Base-by-base conservation (phyloP, 2,329 filamentous ascomycete genomes). In the Alternaria postmessia region DNA sequence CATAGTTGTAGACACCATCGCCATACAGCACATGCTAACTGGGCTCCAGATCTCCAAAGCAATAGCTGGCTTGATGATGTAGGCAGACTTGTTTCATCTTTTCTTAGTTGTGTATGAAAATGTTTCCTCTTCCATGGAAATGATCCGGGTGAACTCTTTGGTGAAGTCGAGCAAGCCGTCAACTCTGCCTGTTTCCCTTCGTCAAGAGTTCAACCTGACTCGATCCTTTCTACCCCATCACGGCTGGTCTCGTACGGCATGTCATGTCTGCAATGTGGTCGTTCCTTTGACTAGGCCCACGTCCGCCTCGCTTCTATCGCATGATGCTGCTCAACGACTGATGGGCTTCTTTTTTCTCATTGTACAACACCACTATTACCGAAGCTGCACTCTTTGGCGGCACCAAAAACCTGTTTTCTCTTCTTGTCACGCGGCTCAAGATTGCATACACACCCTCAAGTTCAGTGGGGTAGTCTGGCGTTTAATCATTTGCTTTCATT, bases 231-330 rank as follows among this genome's bases (percentile, higher is more conserved):
- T 24, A 32, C 47, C 32, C 28, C 39, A 60, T 49, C 51, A 59
- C 60, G 67, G 63, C 64, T 57, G 42, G 56, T 65, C 59, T 63
- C 57, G 62, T 61, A 66, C 26, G 57, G 52, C 57, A 70, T 55
- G 24, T 52, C 47, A 57, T 52, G 49, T 52, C 3, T 42, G 51
- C 41, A 42, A n/a, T 38, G 54, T 44, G 52, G 52, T 42, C 71
- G 76, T 78, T 70, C 75, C 76, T 78, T 78, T 78, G 47, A 63
- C 58, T 78, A 78, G 76, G 75, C 73, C 63, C 76, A 78, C 75
- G 75, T 67, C 64, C 53, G n/a, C 22, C 7, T 22, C 53, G n/a
- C 22, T 4, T 22, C 30, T 41, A 30, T 14, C 36, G 48, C 57
- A 54, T 52, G 32, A 36, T n/a, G 28, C 11, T 43, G 58, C 34